Evolutionary conservation across 345 rosid species (phyloP), one percentile per base, ranked within the genome.

Genomic region (Sisymbrium irio): DNA sequence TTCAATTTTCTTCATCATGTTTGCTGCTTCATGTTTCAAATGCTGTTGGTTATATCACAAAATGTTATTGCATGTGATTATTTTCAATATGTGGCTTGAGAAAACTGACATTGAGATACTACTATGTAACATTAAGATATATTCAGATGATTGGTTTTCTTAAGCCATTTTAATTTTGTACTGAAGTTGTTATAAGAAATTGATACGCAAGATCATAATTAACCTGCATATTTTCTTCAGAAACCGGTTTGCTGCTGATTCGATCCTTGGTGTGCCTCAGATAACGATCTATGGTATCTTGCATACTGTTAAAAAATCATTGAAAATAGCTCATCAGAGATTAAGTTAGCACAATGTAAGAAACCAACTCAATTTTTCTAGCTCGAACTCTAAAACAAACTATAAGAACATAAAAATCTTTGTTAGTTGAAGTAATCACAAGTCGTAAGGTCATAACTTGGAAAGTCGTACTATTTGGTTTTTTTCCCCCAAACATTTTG

Each of bases 1-100:
- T 83, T 91, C 97, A 54, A 91, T 89, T 82, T 83, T 91, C 85
- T 88, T 87, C 85, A 77, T 40, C 96, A 95, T 83, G 69, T 44
- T 71, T 58, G 83, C 83, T 73, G 91, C 86, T 81, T 95, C 99
- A 22, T 54, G 67, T 87, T 87, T 91, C 85, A 91, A 71, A 71
- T 79, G 84, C 97, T 95, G 97, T 53, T 57, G 74, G 11, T 65
- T 28, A 71, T 50, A 57, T 57, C 62, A 65, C 67, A 71, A 59
- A 50, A 76, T 39, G 76, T 76, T 76, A 76, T 70, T 63, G 71
- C 55, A 76, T 76, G 80, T 76, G 40, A 9, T 10, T 51, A 66
- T 49, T 7, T 35, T 14, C 14, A 50, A 68, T 39, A 42, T 14
- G 62, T 51, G 17, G 67, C 46, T 59, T 33, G n/a, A 33, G 0